phyloP scores from a whole-genome alignment of 2,329 filamentous ascomycete species.

The Xylariaceae sp. region DNA sequence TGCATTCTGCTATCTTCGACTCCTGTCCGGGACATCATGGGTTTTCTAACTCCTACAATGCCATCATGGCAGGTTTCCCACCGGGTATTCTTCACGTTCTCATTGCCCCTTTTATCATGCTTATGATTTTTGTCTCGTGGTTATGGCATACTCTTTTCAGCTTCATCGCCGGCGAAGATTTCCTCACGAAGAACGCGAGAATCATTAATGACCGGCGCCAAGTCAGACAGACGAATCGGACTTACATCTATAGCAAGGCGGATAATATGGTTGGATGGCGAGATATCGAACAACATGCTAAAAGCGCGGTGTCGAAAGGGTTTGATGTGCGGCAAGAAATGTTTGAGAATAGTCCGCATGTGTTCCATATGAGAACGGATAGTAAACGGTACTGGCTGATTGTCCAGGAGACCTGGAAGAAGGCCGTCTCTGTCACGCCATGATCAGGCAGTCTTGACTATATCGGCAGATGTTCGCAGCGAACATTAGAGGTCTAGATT shows the following conservation, averaged over 20 bases:
- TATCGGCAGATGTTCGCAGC: background rate
- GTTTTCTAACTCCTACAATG: slow-evolving; percentile 37
- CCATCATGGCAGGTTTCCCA: slow-evolving; percentile 35
- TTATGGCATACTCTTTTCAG: slow-evolving; percentile 31
- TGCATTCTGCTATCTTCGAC: slow-evolving; percentile 42
- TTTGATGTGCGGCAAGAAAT: slow-evolving; percentile 40
- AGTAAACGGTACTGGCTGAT: slow-evolving; percentile 46
- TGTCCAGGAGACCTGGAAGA: slow-evolving; percentile 43
- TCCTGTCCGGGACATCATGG: slow-evolving; percentile 44
- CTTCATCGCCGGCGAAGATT: slow-evolving; percentile 29
- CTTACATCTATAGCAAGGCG: slow-evolving; percentile 47
- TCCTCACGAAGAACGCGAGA: slow-evolving; percentile 32
- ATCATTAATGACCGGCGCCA: slow-evolving; percentile 36
- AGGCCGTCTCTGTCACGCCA: slow-evolving; percentile 10
- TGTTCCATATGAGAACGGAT: slow-evolving; percentile 44
- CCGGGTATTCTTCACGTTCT: slow-evolving; percentile 27
- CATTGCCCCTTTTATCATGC: slow-evolving; percentile 32
- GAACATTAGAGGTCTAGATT: background rate
- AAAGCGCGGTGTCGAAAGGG: slow-evolving; percentile 36
- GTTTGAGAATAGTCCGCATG: slow-evolving; percentile 46
- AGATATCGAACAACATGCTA: slow-evolving; percentile 46
- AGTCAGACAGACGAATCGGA: slow-evolving; percentile 38
- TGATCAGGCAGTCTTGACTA: background rate
- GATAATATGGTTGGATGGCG: slow-evolving; percentile 43
- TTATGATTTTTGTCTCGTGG: slow-evolving; percentile 31